These are phyloP conservation scores for Globisporangium solare DNA, from an alignment of 352 stramenopile species.

Conservation along the genomic window DNA sequence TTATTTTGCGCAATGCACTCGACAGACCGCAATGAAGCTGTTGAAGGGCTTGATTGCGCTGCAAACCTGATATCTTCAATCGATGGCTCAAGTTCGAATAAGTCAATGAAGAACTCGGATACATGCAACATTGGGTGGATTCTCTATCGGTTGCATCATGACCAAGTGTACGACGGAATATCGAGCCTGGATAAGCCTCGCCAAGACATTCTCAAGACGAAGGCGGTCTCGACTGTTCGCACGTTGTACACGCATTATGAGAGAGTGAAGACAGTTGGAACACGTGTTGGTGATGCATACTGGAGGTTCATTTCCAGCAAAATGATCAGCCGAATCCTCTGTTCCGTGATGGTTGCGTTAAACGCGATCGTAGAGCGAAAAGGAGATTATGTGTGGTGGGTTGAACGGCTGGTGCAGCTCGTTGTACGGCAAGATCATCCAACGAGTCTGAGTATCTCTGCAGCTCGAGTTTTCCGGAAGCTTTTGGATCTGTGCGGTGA, in stretches of 20 bases:
- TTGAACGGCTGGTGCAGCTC: conserved; percentile 6
- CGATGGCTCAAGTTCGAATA: background rate
- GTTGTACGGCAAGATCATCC: conserved; percentile 5
- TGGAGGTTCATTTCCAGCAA: background rate
- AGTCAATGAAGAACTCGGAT: background rate
- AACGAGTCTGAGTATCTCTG: conserved; percentile 7
- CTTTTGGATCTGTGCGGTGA: conserved; percentile 12
- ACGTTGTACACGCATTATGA: conserved; percentile 10
- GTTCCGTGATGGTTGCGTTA: conserved; percentile 11
- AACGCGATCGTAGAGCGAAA: background rate
- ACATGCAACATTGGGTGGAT: conserved; percentile 13
- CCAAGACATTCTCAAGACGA: background rate
- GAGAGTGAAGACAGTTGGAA: background rate
- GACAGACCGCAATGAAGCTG: background rate
- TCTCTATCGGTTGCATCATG: conserved; percentile 12
- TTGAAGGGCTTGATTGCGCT: conserved; percentile 8
- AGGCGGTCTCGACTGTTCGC: background rate
- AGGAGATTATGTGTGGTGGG: conserved; percentile 14
- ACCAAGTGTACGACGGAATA: background rate
- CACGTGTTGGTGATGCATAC: too few relatives aligned
- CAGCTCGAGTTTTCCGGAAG: conserved; percentile 10
- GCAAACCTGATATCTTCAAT: conserved; percentile 9
- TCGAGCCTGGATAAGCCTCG: background rate
- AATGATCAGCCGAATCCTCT: conserved; percentile 9
- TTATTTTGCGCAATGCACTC: conserved; percentile 5